Base-by-base conservation (phyloP, 305 asterid species). In the Coffea humblotiana region DNA sequence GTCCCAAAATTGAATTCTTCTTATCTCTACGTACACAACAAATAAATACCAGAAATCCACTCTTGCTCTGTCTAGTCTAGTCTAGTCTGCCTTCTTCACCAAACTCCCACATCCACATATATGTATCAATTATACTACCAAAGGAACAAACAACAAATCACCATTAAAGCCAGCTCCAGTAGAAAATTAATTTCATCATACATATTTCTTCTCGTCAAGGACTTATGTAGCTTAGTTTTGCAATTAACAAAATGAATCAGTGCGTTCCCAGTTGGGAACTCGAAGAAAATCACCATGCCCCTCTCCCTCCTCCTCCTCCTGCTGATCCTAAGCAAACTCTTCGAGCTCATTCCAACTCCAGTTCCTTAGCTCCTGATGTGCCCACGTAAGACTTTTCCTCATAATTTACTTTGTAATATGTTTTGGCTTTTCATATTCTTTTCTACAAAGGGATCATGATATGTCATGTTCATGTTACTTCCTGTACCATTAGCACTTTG, bases 221-320 rank as follows among this genome's bases (percentile, higher is more conserved):
- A 37, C 49, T 43, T 71, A 27, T 29, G 61, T 29, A 43, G 27
- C 8, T 45, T 32, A 32, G 43, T 37, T 52, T 6, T 10, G 19
- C 8, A 73, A 73, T 11, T 3, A 37, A 73, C 3, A 65, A 81
- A 60, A 93, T 94, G 98, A 90, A 51, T 83, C 96, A 90, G 81
- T 91, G 97, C 67, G 98, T 94, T 70, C 98, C 98, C 6, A 91
- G 89, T 78, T 89, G 97, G 92, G 94, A 89, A 32, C 71, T 89
- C 45, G 92, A 90, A n/a, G 87, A 92, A 19, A 68, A 80, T 72
- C 79, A 32, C 8, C 48, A 18, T 32, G 47, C 65, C 15, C 70
- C 40, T 3, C 67, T 14, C 27, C 69, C 69, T 61, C 35, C 32
- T 27, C 70, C 66, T 60, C 66, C 32, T 61, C 80, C 60, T 81